phyloP scores from a whole-genome alignment of 1,284 basidiomycete genomes.

The Phlebopus sp. region DNA sequence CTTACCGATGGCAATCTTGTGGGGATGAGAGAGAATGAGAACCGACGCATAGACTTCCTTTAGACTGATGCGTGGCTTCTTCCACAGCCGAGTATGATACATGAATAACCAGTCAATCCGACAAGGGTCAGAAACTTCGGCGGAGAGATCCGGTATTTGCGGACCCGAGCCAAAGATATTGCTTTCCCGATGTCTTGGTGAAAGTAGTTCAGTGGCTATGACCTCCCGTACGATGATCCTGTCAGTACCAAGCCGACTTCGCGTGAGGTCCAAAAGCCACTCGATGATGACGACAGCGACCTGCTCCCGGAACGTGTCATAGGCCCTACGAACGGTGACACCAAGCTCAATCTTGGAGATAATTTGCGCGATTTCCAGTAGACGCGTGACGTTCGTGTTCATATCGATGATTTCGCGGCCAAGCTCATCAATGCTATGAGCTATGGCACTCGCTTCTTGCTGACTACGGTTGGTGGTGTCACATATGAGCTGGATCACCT shows the following conservation, averaged over 20 bases:
- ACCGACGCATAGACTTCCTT: constrained; percentile 83
- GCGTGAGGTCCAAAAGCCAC: constrained; percentile 82
- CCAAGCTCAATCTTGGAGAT: constrained; percentile 90
- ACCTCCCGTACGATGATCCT: constrained; percentile 68
- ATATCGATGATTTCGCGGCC: constrained; percentile 88
- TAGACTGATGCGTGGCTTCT: constrained; percentile 73
- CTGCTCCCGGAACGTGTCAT: constrained; percentile 90
- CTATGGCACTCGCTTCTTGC: constrained; percentile 65
- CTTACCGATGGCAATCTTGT: constrained; percentile 77
- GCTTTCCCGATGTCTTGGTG: constrained; percentile 51
- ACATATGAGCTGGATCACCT: constrained; percentile 79
- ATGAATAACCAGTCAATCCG: constrained; percentile 74
- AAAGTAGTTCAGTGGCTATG: constrained; percentile 70
- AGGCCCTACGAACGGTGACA: constrained; percentile 85
- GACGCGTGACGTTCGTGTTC: constrained; percentile 60
- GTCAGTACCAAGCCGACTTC: constrained; percentile 66
- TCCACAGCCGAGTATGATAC: constrained; percentile 83
- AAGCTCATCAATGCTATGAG: constrained; percentile 72
- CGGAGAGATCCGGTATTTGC: constrained; percentile 40
- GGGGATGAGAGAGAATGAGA: constrained; percentile 68
- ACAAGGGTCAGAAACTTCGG: constrained; percentile 54
- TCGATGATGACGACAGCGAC: constrained; percentile 80
- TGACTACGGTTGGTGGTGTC: constrained; percentile 62
- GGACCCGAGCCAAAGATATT: constrained; percentile 34
- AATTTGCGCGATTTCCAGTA: constrained; percentile 79